Conservation (phyloP, 495 filamentous ascomycete species). For the Articulospora tetracladia region DNA sequence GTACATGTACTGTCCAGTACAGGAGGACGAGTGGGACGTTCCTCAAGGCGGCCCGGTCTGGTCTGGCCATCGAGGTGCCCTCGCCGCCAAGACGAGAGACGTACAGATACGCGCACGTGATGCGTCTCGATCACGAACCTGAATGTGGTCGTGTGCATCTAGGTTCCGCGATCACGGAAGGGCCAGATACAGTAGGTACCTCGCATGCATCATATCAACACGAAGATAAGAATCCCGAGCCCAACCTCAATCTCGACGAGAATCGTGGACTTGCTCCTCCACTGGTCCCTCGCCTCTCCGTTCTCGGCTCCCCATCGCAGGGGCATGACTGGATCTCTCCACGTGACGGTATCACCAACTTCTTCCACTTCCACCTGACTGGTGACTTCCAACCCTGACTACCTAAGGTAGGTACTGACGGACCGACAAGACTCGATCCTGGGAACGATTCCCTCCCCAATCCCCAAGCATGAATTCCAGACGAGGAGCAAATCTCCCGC, state of each 20-base stretch:
- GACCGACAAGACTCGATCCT: not conserved
- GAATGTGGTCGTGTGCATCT: not conserved
- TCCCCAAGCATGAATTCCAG: not conserved
- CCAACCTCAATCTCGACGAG: not conserved
- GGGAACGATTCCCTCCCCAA: not conserved
- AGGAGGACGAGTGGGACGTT: not conserved
- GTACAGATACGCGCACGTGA: not conserved
- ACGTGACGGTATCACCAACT: not conserved
- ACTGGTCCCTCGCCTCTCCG: not conserved
- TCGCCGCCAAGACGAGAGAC: too few species aligned
- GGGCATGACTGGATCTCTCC: not conserved
- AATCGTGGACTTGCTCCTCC: not conserved
- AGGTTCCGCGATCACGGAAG: not conserved
- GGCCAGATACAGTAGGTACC: not conserved
- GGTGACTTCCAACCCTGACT: too few species aligned
- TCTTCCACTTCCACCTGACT: not conserved
- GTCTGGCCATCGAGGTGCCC: not conserved
- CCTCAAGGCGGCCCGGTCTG: too few species aligned
- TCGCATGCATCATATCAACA: not conserved
- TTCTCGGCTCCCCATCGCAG: not conserved
- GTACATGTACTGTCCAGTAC: too few species aligned
- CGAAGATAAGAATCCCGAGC: not conserved
- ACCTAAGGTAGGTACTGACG: too few species aligned
- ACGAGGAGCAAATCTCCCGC: not conserved
- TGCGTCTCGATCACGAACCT: not conserved